These are phyloP conservation scores for Coelastrella sp. DNA, from an alignment of 139 green algal genomes.

Conservation along the genomic window DNA sequence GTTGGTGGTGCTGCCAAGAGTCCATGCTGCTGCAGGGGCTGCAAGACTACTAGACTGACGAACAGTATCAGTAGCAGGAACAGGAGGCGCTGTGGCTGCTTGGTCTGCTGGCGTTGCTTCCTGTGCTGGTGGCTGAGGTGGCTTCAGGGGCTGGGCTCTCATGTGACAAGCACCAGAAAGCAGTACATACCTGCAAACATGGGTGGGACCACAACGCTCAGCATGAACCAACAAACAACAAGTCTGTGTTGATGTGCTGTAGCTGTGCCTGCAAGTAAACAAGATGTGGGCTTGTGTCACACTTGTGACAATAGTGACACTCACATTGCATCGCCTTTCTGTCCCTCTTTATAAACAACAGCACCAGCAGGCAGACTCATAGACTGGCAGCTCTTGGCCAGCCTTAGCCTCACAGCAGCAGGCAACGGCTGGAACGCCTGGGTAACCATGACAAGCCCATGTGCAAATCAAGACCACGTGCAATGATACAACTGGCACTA, in stretches of 20 bases:
- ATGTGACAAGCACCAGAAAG: slow-evolving; percentile 45
- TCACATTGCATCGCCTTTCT: slow-evolving; percentile 20
- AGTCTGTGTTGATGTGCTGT: not conserved
- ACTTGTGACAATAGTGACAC: not conserved
- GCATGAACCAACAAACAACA: too few species aligned
- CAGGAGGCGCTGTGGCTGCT: not conserved
- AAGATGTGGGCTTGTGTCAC: not conserved
- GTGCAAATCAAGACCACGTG: too few species aligned
- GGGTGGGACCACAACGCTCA: not conserved
- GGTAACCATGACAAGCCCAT: not conserved
- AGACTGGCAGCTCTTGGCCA: slow-evolving; percentile 35
- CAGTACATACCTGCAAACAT: slow-evolving; percentile 46
- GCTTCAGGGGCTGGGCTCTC: slow-evolving; percentile 31
- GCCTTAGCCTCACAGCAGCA: not conserved
- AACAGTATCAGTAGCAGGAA: too few species aligned
- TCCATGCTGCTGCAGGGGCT: not conserved
- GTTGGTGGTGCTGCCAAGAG: not conserved
- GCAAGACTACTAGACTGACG: too few species aligned
- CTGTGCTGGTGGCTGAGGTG: not conserved
- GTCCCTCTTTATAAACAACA: slow-evolving; percentile 52
- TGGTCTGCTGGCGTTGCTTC: not conserved
- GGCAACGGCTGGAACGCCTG: slow-evolving; percentile 52
- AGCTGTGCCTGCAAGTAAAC: not conserved
- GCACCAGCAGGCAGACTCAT: slow-evolving; percentile 29
- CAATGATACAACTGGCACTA: too few species aligned